Conservation (phyloP, 2,329 filamentous ascomycete genomes). For the Colletotrichum eremochloae region DNA sequence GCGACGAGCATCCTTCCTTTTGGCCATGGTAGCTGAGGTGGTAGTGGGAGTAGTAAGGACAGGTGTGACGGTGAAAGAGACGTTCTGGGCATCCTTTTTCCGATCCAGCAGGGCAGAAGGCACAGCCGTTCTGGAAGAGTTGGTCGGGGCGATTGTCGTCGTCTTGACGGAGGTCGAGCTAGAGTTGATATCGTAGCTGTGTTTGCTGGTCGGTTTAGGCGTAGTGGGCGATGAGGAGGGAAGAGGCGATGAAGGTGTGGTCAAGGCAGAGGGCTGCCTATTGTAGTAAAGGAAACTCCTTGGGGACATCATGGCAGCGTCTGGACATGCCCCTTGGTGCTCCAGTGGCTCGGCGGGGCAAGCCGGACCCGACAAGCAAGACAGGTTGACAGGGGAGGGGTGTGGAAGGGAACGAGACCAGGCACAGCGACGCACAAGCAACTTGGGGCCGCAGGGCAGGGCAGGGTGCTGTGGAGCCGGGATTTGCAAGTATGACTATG, state of each 20-base stretch:
- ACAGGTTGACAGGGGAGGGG: conserved; percentile 42
- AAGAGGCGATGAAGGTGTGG: conserved; percentile 23
- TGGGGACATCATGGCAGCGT: conserved; percentile 43
- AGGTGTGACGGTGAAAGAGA: conserved; percentile 42
- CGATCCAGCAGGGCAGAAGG: conserved; percentile 40
- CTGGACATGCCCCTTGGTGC: conserved; percentile 41
- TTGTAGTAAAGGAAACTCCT: conserved; percentile 45
- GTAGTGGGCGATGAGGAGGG: conserved; percentile 21
- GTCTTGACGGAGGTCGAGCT: conserved; percentile 12
- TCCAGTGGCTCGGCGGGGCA: conserved; percentile 43
- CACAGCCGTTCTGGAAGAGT: conserved; percentile 38
- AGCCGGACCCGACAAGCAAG: conserved; percentile 41
- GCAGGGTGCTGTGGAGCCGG: conserved; percentile 9
- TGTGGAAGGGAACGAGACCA: conserved; percentile 36
- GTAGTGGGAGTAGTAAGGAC: conserved; percentile 37
- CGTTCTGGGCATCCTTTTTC: conserved; percentile 44
- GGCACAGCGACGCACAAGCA: conserved; percentile 34
- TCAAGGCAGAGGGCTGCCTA: conserved; percentile 41
- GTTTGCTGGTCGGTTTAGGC: conserved; percentile 32
- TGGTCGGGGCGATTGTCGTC: conserved; percentile 17
- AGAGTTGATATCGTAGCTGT: conserved; percentile 21
- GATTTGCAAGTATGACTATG: conserved; percentile 1
- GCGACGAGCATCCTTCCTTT: conserved; percentile 43
- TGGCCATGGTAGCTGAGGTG: conserved; percentile 42
- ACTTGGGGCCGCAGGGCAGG: conserved; percentile 25